Evolutionary conservation across 495 filamentous ascomycete species (phyloP), one percentile per base, ranked within the genome.

Genomic region (Hypoxylon crocopeplum): DNA sequence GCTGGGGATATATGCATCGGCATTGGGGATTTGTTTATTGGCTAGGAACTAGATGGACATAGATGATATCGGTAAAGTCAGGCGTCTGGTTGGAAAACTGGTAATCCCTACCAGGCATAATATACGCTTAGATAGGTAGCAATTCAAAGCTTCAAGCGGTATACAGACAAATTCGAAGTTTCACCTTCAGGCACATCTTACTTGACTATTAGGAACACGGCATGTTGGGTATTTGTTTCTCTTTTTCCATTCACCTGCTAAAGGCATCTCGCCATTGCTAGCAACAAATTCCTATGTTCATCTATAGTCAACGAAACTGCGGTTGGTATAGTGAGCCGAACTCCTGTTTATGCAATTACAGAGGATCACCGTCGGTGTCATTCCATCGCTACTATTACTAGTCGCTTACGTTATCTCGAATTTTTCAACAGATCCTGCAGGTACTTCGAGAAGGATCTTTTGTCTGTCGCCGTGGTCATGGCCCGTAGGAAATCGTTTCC

Each of bases 391-490:
- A 24, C 17, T 51, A 12, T 10, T 38, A 25, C 10, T 25, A 16
- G 10, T 39, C 12, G 17, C 40, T 34, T 33, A 41, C n/a, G 53
- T 68, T 59, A 74, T 54, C 69, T 68, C 41, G 64, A 53, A 39
- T 64, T 64, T 58, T 74, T 77, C 22, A 80, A 60, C 30, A 81
- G 69, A 5, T 51, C 61, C 54, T 79, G 71, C 20, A 86, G 67
- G 50, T 77, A 84, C 7, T 57, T 65, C n/a, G 76, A 75, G 29
- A 84, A 76, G 1, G 67, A 59, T 58, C 79, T 84, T 52, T 71
- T 75, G 44, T 84, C 79, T 24, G 70, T 71, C 5, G 73, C 66
- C 12, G 77, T 80, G 0, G 77, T 83, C 71, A 84, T 68, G 15
- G 68, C 69, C 47, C 75, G 75, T 33, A 84, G 67, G 46, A 80